These are phyloP conservation scores for Diversispora epigaea DNA, from an alignment of 192 early-diverging fungal species.

Conservation along the genomic window DNA sequence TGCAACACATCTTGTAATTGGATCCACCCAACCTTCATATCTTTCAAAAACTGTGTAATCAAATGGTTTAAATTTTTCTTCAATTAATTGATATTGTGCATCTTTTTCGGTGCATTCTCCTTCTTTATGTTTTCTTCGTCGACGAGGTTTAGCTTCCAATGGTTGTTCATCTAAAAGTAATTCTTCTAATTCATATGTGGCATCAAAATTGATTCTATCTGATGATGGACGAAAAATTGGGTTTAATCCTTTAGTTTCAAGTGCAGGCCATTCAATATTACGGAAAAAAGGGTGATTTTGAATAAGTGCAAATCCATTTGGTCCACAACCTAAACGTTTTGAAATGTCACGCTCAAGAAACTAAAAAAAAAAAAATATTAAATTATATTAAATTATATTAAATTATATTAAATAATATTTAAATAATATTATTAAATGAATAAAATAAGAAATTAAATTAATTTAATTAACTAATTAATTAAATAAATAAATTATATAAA, in stretches of 20 bases:
- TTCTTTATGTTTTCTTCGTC: slow-evolving; percentile 45
- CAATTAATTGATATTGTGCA: slow-evolving; percentile 53
- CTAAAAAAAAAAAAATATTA: slow-evolving; percentile 34
- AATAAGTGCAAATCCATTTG: slow-evolving; percentile 45
- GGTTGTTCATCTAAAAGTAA: slow-evolving; percentile 70
- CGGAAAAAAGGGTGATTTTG: slow-evolving; percentile 55
- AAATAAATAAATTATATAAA: not conserved
- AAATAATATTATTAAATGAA: too few relatives aligned
- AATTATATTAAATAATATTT: too few relatives aligned
- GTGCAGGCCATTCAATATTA: slow-evolving; percentile 44
- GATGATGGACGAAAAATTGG: slow-evolving; percentile 51
- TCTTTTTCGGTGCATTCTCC: slow-evolving; percentile 44
- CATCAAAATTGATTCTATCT: slow-evolving; percentile 69
- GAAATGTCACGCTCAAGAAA: slow-evolving; percentile 54
- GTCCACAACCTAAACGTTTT: slow-evolving; percentile 50
- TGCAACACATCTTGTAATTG: slow-evolving; percentile 55
- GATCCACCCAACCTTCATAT: slow-evolving; percentile 67
- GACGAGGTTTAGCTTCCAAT: slow-evolving; percentile 41
- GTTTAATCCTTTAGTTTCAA: slow-evolving; percentile 46
- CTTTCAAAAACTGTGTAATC: slow-evolving; percentile 81
- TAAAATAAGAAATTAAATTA: not conserved
- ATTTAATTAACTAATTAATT: not conserved
- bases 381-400: too few relatives aligned
- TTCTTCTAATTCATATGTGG: slow-evolving; percentile 74
- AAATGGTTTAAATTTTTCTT: slow-evolving; percentile 72